phyloP scores from a whole-genome alignment of 257 asterid genomes.

The Solanum dulcamara region DNA sequence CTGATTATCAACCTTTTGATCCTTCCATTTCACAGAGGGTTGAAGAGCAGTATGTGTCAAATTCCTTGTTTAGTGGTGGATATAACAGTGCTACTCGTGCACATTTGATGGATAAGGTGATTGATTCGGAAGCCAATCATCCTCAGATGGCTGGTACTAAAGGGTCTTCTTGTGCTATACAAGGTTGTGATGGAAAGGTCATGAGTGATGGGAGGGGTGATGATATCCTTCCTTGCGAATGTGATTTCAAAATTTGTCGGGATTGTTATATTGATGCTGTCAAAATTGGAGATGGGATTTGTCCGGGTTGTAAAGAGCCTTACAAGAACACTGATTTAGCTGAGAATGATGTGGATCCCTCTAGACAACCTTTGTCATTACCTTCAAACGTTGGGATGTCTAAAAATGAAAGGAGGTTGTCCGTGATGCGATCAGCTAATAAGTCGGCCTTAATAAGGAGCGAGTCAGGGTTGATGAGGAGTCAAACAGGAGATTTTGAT shows the following conservation, averaged over 20 bases:
- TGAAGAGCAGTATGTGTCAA: conserved; percentile 85
- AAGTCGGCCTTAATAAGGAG: conserved; percentile 45
- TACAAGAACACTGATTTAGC: conserved; percentile 54
- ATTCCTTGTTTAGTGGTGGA: conserved; percentile 83
- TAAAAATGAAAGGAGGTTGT: conserved; percentile 68
- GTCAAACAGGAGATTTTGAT: conserved; percentile 79
- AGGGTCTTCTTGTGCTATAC: conserved; percentile 73
- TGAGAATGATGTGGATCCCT: conserved; percentile 22
- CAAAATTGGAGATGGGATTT: conserved; percentile 62
- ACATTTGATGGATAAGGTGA: conserved; percentile 94
- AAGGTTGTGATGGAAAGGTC: conserved; percentile 82
- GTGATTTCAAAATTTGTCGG: conserved; percentile 82
- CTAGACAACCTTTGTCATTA: conserved; percentile 40
- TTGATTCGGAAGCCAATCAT: conserved; percentile 69
- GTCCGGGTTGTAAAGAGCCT: conserved; percentile 90
- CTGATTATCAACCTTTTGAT: conserved; percentile 94
- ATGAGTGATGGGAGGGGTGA: conserved; percentile 81
- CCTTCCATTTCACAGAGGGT: conserved; percentile 71
- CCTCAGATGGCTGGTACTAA: conserved; percentile 91
- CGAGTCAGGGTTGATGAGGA: conserved; percentile 57
- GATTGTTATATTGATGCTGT: conserved; percentile 73
- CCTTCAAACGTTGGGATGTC: conserved; percentile 56
- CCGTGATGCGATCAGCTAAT: conserved; percentile 63
- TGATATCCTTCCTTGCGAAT: conserved; percentile 77
- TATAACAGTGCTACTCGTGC: conserved; percentile 78